Base-by-base conservation (phyloP, 495 filamentous ascomycete genomes). In the Darksidea phi region DNA sequence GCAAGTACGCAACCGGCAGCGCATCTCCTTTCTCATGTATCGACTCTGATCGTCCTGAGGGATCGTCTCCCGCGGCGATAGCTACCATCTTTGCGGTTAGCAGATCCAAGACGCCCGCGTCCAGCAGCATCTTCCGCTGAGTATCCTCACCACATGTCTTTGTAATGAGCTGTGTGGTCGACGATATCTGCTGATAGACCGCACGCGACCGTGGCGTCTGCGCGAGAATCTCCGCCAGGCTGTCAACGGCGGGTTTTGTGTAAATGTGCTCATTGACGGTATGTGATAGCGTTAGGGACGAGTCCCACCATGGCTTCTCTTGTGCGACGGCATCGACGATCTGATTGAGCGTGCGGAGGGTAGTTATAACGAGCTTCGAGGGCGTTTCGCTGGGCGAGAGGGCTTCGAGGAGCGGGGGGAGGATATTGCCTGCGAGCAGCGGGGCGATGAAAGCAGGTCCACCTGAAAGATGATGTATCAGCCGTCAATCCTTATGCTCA, bases 381-480 rank as follows among this genome's bases (percentile, higher is more conserved):
- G 88, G 84, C 48, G 83, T 84, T 53, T 84, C 84, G 21, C 72
- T 70, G 0, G 88, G 86, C 25, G 82, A 86, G 0, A 96, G 75
- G 20, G 85, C 80, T 37, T 82, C 74, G 17, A 96, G 77, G 38
- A 96, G 79, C 0, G 79, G 81, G 1, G 84, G 79, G n/a, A 92
- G 76, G 6, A 83, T 81, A 36, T 76, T 74, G 50, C 82, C 86
- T 8, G 83, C 80, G 52, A 91, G 77, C 45, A 98, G 77, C 24
- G 94, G 86, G 6, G 77, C 72, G 41, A 96, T 80, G 71, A 92
- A 95, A 5, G 86, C 76, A 47, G 89, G 82, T 26, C 94, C 93
- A 68, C 90, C 92, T 96, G 70, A 21, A 20, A 36, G 1, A 18
- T 12, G 4, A 24, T n/a, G n/a, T 12, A 50, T 55, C 54, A 67